phyloP scores from a whole-genome alignment of 2,329 filamentous ascomycete genomes.

The Ophiostoma montium region DNA sequence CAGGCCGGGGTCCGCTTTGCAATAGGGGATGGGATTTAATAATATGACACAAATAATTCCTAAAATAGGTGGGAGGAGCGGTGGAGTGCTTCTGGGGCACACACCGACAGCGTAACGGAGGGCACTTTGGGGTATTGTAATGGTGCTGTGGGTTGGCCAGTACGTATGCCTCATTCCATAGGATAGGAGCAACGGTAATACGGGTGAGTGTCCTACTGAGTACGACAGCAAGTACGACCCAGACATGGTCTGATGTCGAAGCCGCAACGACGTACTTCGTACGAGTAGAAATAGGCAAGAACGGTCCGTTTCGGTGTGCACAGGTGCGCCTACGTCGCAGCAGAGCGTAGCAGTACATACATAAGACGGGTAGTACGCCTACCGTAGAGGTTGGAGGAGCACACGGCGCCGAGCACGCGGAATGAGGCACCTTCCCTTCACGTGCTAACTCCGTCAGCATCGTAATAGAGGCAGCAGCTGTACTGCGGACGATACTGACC shows the following conservation, averaged over 20 bases:
- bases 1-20: background rate
- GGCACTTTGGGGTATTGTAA: too few relatives aligned
- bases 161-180: too few relatives aligned
- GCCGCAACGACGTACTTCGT: too few relatives aligned
- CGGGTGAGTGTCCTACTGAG: too few relatives aligned
- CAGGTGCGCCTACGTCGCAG: too few relatives aligned
- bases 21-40: background rate
- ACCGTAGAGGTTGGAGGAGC: too few relatives aligned
- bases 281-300: background rate
- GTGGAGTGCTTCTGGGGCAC: background rate
- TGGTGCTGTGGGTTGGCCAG: too few relatives aligned
- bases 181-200: too few relatives aligned
- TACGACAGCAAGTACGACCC: background rate
- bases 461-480: background rate
- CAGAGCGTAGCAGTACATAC: background rate
- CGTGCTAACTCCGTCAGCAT: background rate
- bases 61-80: background rate
- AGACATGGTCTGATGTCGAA: background rate
- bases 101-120: too few relatives aligned
- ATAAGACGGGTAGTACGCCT: background rate
- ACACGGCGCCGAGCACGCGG: too few relatives aligned
- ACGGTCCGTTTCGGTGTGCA: background rate
- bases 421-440: too few relatives aligned
- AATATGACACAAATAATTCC: background rate
- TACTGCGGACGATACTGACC: background rate